Evolutionary conservation across 768 basidiomycete genomes (phyloP).

Genomic region (Cubamyces lactineus): DNA sequence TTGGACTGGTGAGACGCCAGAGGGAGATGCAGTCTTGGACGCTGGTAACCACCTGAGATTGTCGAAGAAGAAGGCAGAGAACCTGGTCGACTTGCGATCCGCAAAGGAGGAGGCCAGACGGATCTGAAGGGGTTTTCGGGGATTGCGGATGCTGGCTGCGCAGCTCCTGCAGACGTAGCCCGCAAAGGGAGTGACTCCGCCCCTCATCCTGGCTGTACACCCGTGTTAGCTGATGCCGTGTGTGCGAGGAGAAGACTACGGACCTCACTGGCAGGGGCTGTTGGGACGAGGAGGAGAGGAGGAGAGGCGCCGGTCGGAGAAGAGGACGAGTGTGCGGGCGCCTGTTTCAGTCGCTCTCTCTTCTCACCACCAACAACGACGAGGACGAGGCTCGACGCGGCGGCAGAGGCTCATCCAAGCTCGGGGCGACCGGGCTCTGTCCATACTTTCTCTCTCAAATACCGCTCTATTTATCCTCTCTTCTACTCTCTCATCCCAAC

Average conservation of each 20-base stretch:
- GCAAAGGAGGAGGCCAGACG: constrained; percentile 26
- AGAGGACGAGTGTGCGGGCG: neutral
- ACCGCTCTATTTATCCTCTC: constrained; percentile 22
- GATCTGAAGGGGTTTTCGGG: constrained; percentile 3
- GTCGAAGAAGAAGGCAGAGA: constrained; percentile 67
- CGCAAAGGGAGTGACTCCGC: constrained; percentile 1
- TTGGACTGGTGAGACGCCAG: neutral
- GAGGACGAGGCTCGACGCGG: constrained; percentile 7
- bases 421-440: constrained; percentile 17
- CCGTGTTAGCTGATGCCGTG: neutral
- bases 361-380: constrained; percentile 1
- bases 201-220: constrained; percentile 4
- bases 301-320: neutral
- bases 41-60: constrained; percentile 55
- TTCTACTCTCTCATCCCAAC: neutral
- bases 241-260: neutral
- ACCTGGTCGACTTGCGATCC: constrained; percentile 28
- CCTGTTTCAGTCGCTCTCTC: constrained; percentile 2
- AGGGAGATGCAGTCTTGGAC: neutral
- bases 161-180: constrained; percentile 20
- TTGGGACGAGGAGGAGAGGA: neutral
- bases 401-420: constrained; percentile 11
- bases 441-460: constrained; percentile 11
- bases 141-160: constrained; percentile 12
- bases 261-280: neutral